These are phyloP conservation scores for Rutstroemia sp. DNA, from an alignment of 2,329 filamentous ascomycete species.

Conservation along the genomic window DNA sequence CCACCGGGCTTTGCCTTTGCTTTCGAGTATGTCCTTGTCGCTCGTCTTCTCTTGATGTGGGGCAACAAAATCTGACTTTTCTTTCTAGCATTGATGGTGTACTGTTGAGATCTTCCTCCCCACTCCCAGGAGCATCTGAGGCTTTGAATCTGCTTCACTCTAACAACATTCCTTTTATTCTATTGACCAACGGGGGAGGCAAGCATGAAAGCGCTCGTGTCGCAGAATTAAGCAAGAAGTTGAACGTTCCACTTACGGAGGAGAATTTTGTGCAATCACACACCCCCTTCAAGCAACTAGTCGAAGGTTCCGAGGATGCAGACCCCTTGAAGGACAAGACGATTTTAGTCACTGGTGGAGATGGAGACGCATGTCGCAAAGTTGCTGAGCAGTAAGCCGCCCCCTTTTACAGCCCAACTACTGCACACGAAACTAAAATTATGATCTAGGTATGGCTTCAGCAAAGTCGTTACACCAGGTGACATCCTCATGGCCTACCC, in stretches of 20 bases:
- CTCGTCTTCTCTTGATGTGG: neutral
- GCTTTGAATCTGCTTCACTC: slow-evolving; percentile 66
- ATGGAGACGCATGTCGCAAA: slow-evolving; percentile 30
- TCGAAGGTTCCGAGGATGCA: slow-evolving; percentile 48
- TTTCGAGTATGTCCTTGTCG: slow-evolving; percentile 40
- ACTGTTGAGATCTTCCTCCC: slow-evolving; percentile 72
- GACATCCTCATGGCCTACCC: slow-evolving; percentile 72
- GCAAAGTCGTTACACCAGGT: slow-evolving; percentile 73
- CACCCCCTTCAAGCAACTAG: slow-evolving; percentile 74
- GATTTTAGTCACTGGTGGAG: slow-evolving; percentile 64
- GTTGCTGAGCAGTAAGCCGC: slow-evolving; percentile 54
- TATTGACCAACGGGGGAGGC: slow-evolving; percentile 93
- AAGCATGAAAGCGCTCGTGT: slow-evolving; percentile 71
- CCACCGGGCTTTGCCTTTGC: slow-evolving; percentile 43
- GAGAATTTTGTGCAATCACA: slow-evolving; percentile 82
- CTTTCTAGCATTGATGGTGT: slow-evolving; percentile 69
- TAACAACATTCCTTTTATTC: slow-evolving; percentile 79
- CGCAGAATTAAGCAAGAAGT: slow-evolving; percentile 56
- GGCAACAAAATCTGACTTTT: slow-evolving; percentile 2
- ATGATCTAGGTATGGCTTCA: slow-evolving; percentile 58
- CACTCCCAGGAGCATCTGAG: slow-evolving; percentile 70
- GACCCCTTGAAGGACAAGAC: slow-evolving; percentile 52
- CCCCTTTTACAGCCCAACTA: slow-evolving; percentile 22
- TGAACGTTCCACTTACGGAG: slow-evolving; percentile 56
- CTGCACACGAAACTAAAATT: slow-evolving; percentile 5